A percentile compares a stretch with the other conserved stretches of the same genome.
Conservation (phyloP, 2,329 filamentous ascomycete species). For the Fusarium annulatum region DNA sequence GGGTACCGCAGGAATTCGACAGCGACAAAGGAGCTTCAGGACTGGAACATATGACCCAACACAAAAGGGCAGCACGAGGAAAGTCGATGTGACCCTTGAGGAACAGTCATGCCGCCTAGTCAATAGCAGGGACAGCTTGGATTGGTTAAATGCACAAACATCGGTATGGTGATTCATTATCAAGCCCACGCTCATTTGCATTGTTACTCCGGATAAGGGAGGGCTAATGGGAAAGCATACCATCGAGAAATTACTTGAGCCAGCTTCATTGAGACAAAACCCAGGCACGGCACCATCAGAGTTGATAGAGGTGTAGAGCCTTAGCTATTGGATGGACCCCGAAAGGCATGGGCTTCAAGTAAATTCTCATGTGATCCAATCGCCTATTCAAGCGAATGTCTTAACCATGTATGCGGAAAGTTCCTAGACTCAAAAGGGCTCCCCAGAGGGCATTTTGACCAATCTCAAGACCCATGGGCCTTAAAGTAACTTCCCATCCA, state of each 20-base stretch:
- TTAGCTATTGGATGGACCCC: constrained; percentile 18
- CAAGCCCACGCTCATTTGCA: constrained; percentile 8
- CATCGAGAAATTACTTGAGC: constrained; percentile 22
- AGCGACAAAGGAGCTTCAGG: constrained; percentile 11
- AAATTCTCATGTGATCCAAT: constrained; percentile 30
- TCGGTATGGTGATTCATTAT: constrained; percentile 40
- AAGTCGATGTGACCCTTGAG: constrained; percentile 27
- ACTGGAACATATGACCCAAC: constrained; percentile 23
- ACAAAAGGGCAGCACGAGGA: constrained; percentile 25
- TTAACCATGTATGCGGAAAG: constrained; percentile 15
- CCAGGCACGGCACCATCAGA: constrained; percentile 15
- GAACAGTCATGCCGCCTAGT: constrained; percentile 22
- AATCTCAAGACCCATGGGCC: constrained; percentile 8
- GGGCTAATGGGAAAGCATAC: constrained; percentile 25
- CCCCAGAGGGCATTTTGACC: background rate
- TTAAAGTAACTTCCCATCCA: constrained; percentile 20
- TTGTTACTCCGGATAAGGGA: constrained; percentile 32
- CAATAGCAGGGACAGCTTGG: constrained; percentile 9
- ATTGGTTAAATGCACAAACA: constrained; percentile 6
- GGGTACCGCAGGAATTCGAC: constrained; percentile 29
- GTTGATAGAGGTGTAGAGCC: constrained; percentile 16
- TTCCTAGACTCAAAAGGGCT: constrained; percentile 27
- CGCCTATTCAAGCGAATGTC: constrained; percentile 17
- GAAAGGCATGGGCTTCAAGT: constrained; percentile 21
- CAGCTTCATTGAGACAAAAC: constrained; percentile 9